phyloP scores from a whole-genome alignment of 441 rosid species.

The Codiaeum variegatum region DNA sequence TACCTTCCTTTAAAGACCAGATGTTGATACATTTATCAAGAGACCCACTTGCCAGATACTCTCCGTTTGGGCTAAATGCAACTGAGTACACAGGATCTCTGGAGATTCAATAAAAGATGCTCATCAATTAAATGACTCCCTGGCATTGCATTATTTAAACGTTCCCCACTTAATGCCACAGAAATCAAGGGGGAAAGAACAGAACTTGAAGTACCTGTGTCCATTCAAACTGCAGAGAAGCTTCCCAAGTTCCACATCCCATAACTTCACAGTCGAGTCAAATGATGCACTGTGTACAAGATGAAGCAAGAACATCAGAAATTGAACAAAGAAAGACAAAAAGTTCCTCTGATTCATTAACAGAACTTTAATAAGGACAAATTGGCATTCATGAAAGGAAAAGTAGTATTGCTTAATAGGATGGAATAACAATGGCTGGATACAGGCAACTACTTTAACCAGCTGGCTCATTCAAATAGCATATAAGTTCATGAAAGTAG shows the following conservation, averaged over 20 bases:
- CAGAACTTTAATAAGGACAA: not conserved
- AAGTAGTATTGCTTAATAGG: not conserved
- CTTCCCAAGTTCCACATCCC: conserved; percentile 93
- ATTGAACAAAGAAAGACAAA: not conserved
- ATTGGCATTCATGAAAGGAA: not conserved
- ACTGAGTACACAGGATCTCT: conserved; percentile 97
- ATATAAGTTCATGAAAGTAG: not conserved
- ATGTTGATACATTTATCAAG: conserved; percentile 81
- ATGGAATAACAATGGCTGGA: not conserved
- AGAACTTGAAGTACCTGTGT: conserved; percentile 58
- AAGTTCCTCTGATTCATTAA: not conserved
- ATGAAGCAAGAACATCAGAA: conserved; percentile 4
- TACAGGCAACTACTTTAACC: not conserved
- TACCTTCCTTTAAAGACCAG: conserved; percentile 92
- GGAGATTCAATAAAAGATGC: conserved; percentile 15
- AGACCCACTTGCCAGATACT: conserved; percentile 92
- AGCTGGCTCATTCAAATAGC: not conserved
- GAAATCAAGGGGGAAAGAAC: not conserved
- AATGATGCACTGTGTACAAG: conserved; percentile 76
- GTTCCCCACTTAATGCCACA: not conserved
- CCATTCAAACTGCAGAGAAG: conserved; percentile 84
- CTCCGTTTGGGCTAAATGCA: conserved; percentile 98
- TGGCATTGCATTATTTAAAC: not conserved
- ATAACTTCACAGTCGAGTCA: conserved; percentile 92
- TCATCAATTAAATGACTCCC: not conserved